Conservation (phyloP, 2,329 filamentous ascomycete species). For the Colletotrichum eremochloae region DNA sequence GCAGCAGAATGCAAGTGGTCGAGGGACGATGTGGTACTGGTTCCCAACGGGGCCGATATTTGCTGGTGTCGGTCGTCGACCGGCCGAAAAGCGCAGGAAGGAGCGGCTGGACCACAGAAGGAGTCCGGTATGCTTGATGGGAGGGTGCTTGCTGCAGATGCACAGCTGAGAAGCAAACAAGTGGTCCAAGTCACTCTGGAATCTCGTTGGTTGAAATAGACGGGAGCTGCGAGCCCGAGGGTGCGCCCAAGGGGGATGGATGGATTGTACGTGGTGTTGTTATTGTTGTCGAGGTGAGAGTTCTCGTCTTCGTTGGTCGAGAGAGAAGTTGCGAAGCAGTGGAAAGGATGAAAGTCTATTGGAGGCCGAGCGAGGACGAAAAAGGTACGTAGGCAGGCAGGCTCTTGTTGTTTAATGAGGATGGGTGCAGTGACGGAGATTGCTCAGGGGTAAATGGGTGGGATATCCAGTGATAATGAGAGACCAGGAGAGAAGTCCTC, state of each 20-base stretch:
- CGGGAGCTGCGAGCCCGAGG: constrained; percentile 15
- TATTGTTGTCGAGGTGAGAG: background rate
- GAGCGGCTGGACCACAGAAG: constrained; percentile 39
- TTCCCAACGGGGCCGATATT: constrained; percentile 22
- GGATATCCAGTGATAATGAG: constrained; percentile 23
- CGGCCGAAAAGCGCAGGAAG: constrained; percentile 25
- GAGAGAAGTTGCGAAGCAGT: constrained; percentile 7
- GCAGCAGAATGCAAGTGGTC: constrained; percentile 28
- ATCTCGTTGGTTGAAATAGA: constrained; percentile 13
- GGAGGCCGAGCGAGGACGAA: constrained; percentile 34
- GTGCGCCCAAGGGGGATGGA: constrained; percentile 25
- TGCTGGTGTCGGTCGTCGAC: constrained; percentile 19
- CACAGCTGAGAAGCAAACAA: constrained; percentile 38
- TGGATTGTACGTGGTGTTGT: constrained; percentile 4
- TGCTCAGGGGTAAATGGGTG: constrained; percentile 9
- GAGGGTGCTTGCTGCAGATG: constrained; percentile 36
- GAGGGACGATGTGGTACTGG: constrained; percentile 22
- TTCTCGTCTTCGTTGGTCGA: constrained; percentile 16
- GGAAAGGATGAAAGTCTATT: constrained; percentile 41
- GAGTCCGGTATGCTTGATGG: constrained; percentile 28
- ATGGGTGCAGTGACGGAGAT: constrained; percentile 5
- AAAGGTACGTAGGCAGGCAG: background rate
- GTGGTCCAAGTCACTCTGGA: constrained; percentile 24
- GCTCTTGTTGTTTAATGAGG: background rate
- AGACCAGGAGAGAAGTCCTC: constrained; percentile 20